Conservation (phyloP, 768 basidiomycete species). For the Xerocomus potaroensis region DNA sequence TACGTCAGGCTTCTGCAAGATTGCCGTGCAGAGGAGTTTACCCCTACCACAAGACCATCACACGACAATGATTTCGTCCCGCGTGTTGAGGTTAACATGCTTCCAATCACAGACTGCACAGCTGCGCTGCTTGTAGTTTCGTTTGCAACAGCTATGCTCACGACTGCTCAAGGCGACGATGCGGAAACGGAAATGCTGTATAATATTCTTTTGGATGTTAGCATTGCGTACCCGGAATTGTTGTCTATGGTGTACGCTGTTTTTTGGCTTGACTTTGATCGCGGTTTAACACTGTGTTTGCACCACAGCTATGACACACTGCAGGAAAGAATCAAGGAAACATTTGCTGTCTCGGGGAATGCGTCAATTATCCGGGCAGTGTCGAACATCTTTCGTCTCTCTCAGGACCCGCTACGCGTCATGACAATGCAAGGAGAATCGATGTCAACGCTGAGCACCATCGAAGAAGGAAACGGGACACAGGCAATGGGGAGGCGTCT, state of each 20-base stretch:
- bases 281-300: conserved; percentile 5
- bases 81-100: conserved; percentile 48
- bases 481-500: conserved; percentile 51
- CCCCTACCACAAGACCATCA: conserved; percentile 35
- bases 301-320: conserved; percentile 63
- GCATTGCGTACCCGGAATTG: conserved; percentile 63
- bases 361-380: conserved; percentile 64
- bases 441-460: conserved; percentile 57
- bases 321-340: conserved; percentile 70
- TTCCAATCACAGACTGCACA: conserved; percentile 58
- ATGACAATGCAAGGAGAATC: conserved; percentile 46
- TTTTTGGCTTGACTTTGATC: conserved; percentile 1
- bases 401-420: conserved; percentile 49
- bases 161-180: conserved; percentile 74
- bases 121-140: conserved; percentile 71
- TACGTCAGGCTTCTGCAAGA: conserved; percentile 63
- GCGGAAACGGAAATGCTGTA: conserved; percentile 80
- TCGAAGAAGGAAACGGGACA: conserved; percentile 46
- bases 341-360: conserved; percentile 68
- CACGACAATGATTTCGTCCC: conserved; percentile 47
- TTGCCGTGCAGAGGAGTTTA: conserved; percentile 49
- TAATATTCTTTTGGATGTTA: conserved; percentile 68
- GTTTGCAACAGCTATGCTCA: conserved; percentile 71
- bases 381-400: conserved; percentile 71
- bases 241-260: conserved; percentile 65